Evolutionary conservation across 495 filamentous ascomycete species (phyloP).

Genomic region (Echria macrotheca): DNA sequence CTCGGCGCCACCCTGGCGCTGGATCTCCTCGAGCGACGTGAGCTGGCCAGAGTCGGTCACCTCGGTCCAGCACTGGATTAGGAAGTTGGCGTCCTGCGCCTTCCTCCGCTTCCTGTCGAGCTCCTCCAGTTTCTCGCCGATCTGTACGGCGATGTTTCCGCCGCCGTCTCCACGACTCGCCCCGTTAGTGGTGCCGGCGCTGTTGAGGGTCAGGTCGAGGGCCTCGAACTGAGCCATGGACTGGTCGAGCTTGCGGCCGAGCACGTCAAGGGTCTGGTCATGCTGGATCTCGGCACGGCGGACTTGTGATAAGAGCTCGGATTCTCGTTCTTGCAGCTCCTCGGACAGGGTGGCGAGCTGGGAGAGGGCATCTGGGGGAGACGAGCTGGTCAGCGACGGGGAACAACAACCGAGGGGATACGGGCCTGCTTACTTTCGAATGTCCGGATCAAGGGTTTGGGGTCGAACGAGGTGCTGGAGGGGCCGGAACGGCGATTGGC

Average conservation of each 20-base stretch:
- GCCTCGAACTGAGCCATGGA: conserved; percentile 86
- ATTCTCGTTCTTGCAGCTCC: conserved; percentile 78
- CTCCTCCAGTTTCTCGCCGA: conserved; percentile 88
- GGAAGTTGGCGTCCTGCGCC: conserved; percentile 86
- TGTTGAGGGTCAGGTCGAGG: conserved; percentile 73
- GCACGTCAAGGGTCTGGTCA: conserved; percentile 75
- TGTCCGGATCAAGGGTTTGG: conserved; percentile 91
- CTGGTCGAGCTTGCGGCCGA: conserved; percentile 83
- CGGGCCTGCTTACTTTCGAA: conserved; percentile 66
- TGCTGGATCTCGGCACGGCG: conserved; percentile 89
- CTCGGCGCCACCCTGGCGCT: conserved; percentile 71
- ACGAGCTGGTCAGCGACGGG: conserved; percentile 13
- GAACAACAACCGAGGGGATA: too few species aligned
- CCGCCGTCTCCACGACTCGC: conserved; percentile 57
- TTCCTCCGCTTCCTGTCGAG: conserved; percentile 85
- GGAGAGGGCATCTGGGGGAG: conserved; percentile 63
- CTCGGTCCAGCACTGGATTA: conserved; percentile 94
- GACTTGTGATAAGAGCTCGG: conserved; percentile 82
- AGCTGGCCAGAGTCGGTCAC: conserved; percentile 81
- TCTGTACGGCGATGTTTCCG: conserved; percentile 85
- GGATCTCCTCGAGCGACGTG: conserved; percentile 71
- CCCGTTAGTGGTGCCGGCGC: conserved; percentile 34
- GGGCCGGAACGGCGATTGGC: conserved; percentile 66
- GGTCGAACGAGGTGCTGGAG: conserved; percentile 77
- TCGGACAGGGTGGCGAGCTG: conserved; percentile 77